Evolutionary conservation across 306 rosid species (phyloP), one percentile per base, ranked within the genome.

Genomic region (Sophora flavescens): DNA sequence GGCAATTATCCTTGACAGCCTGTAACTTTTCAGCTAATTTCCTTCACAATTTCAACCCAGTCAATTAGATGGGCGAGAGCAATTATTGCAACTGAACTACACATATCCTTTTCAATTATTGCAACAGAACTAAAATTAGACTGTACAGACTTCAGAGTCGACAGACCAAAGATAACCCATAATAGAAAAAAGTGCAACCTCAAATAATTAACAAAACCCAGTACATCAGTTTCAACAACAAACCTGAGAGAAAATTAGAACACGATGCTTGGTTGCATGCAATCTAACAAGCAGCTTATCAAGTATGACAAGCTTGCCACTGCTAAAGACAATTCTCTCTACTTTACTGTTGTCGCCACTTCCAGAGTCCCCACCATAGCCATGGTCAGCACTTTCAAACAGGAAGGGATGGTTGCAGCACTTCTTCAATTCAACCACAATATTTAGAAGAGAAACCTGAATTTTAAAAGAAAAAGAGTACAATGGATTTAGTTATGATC

Each of bases 331-430:
- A 66, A 87, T 89, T 85, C 97, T 91, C 84, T 96, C 99, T 65
- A 93, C 79, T 80, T 96, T 92, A 85, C 89, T 91, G 84, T 88
- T 90, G 78, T 92, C 97, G 80, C 81, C 78, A 60, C 81, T 83
- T 61, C 83, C 88, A 0, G 90, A 87, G 84, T 91, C 88, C 77
- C 98, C 98, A 62, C 99, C 99, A 87, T 96, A 96, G 82, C 99
- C 99, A 89, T 96, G 97, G 87, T 96, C 99, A 57, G 99, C 99
- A 84, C 99, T 96, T 86, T 96, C 98, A 80, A 96, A 96, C 70
- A 96, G 88, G 85, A 96, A 96, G 70, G 99, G 99, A 85, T 96
- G 99, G 72, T 96, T 96, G 88, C 99, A 96, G 88, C 99, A 96
- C 83, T 96, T 96, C 88, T 96, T 96, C 83, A 96, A 83, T 88